These are phyloP conservation scores for Aureobasidium sp. DNA, from an alignment of 2,329 filamentous ascomycete species.

Conservation along the genomic window DNA sequence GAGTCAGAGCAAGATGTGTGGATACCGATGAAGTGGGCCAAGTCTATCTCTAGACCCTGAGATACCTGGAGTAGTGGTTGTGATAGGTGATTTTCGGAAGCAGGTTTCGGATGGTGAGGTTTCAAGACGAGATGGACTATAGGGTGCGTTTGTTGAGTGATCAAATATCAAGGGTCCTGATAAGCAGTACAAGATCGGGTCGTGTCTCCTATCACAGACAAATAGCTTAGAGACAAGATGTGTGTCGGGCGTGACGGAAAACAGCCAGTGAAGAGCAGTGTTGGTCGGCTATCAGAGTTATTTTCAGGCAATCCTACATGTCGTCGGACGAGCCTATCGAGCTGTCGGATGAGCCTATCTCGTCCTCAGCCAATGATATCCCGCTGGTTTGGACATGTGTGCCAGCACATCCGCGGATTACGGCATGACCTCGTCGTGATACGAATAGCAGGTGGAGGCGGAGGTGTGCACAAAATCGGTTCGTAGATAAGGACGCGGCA, in stretches of 20 bases:
- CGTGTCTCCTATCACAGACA: neutral
- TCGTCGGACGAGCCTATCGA: neutral
- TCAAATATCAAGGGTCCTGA: neutral
- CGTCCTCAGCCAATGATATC: neutral
- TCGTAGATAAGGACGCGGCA: neutral
- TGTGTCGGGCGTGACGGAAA: neutral
- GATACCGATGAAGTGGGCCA: slow-evolving; percentile 46
- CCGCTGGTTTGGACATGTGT: neutral
- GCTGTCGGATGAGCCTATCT: neutral
- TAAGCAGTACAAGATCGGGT: neutral
- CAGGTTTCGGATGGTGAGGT: neutral
- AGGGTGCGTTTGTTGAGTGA: neutral
- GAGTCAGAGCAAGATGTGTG: slow-evolving; percentile 14
- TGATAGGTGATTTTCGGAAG: neutral
- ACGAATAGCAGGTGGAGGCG: neutral
- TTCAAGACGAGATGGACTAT: neutral
- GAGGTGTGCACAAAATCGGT: neutral
- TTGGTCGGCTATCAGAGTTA: too few relatives aligned
- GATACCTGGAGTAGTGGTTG: neutral
- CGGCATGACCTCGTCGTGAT: neutral
- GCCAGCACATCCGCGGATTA: neutral
- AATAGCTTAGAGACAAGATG: too few relatives aligned
- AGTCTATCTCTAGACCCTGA: slow-evolving; percentile 20
- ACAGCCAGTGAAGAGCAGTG: neutral
- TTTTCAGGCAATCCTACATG: too few relatives aligned